Base-by-base conservation (phyloP, 2,329 filamentous ascomycete genomes). In the Penicillium italicum region DNA sequence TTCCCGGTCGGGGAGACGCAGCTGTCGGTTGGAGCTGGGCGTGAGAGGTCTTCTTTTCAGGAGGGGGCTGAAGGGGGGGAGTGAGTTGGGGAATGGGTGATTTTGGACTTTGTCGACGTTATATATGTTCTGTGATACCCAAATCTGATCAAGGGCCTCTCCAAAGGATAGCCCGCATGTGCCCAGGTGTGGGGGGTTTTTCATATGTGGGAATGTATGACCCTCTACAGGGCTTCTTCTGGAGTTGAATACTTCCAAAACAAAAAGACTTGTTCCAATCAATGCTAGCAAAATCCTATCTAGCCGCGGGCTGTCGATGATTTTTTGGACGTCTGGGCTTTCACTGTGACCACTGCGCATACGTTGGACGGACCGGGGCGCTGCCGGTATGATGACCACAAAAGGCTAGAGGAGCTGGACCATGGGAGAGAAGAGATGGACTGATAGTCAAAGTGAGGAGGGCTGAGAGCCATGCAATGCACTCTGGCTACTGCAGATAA, bases 1-100 rank as follows among this genome's bases (percentile, higher is more conserved):
- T 92, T 91, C 60, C 79, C 80, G 9, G 61, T 71, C 14, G 61
- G 69, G 24, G 75, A 77, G 34, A 61, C 69, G 38, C 67, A 65
- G 42, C 60, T 63, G 28, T 12, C 26, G 12, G 18, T 18, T 49
- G 18, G 46, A 12, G 56, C 42, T 20, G 36, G 24, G 16, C 42
- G 53, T 16, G 53, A 47, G 18, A 20, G 31, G 16, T 54, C 52
- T 37, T 53, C 34, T 24, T n/a, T 31, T 16, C 33, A 33, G 12
- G 31, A 36, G 9, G 49, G 28, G 4, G 36, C 28, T 34, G 48
- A 50, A 33, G 50, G 37, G 10, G 10, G 38, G 28, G 18, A 44
- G 33, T 34, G 47, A 34, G 14, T 22, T 31, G 38, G 46, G 46
- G 8, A 47, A 52, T 28, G 47, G 28, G n/a, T 55, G 37, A 54